Evolutionary conservation across 371 early-diverging fungal species (phyloP), one percentile per base, ranked within the genome.

Genomic region (Rhizopus delemar): DNA sequence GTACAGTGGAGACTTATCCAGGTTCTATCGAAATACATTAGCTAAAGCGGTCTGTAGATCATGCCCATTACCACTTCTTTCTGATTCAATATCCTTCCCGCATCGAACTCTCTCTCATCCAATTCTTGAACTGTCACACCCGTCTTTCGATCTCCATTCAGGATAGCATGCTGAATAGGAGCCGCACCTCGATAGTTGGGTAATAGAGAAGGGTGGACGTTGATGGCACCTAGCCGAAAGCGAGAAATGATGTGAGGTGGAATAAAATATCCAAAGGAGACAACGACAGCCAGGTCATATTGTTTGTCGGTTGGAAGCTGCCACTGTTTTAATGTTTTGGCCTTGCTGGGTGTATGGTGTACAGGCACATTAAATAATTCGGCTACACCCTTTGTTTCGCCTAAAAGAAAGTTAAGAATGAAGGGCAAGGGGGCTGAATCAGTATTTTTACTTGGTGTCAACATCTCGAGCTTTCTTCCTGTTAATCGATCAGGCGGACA

Each of bases 161-260:
- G 39, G 32, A 98, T 89, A 0, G 97, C 80, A 51, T 93, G 84
- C 59, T 96, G 93, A 36, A 98, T 82, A 4, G 98, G 96, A 4
- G 97, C 89, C 3, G 97, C 90, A 9, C 98, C 98, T 12, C 98
- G 86, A 70, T 94, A 93, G 55, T 82, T 82, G 8, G 96, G 95
- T 22, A 97, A 71, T 22, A 95, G 68, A 5, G 93, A 94, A 9
- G 95, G 95, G 66, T 95, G 96, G 0, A 94, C 86, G 67, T 95
- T 95, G 52, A 95, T 56, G 12, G 89, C 88, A n/a, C 88, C 93
- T 39, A 73, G 59, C 12, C 74, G 75, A 63, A 97, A 92, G 0
- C 70, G 53, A 0, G 73, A 55, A 31, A 96, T 86, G 13, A 96
- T 70, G 8, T 76, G 63, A 3, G 75, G 63, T 0, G 98, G 94